phyloP scores from a whole-genome alignment of 441 rosid genomes.

The Omphalea diandra region DNA sequence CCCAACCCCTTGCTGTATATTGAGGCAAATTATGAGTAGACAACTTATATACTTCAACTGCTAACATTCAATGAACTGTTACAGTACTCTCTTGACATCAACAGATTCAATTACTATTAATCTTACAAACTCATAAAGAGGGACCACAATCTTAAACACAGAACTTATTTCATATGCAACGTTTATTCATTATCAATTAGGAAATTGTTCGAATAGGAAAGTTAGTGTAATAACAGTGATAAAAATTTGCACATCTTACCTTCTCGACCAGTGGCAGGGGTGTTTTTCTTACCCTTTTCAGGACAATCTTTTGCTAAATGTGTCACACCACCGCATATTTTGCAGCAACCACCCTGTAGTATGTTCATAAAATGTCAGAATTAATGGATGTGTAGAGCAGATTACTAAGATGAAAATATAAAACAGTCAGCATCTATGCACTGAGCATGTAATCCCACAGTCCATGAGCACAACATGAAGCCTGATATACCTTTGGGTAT shows the following conservation, averaged over 20 bases:
- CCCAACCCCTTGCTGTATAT: too few relatives aligned
- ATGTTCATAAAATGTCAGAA: slow-evolving; percentile 12
- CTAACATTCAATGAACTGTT: too few relatives aligned
- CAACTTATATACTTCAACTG: too few relatives aligned
- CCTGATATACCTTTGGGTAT: slow-evolving; percentile 74
- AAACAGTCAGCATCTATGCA: slow-evolving; percentile 2
- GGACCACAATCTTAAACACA: not conserved
- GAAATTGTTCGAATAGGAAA: not conserved
- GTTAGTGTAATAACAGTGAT: not conserved
- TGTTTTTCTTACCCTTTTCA: slow-evolving; percentile 49
- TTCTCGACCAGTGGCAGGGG: slow-evolving; percentile 25
- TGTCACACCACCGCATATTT: slow-evolving; percentile 85
- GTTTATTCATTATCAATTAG: too few relatives aligned
- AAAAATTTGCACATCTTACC: slow-evolving; percentile 34
- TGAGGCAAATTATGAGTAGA: too few relatives aligned
- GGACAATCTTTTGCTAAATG: slow-evolving; percentile 96
- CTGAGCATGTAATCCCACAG: not conserved
- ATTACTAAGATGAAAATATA: not conserved
- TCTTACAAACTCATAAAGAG: not conserved
- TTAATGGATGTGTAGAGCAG: not conserved
- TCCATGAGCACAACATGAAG: not conserved
- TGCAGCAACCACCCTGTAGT: slow-evolving; percentile 80
- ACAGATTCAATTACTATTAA: not conserved
- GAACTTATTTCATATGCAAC: not conserved
- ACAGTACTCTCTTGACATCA: not conserved